Percentiles rank a stretch among this genome's conserved stretches.
phyloP scores from a whole-genome alignment of 2,329 filamentous ascomycete genomes.

The Cytospora mali region DNA sequence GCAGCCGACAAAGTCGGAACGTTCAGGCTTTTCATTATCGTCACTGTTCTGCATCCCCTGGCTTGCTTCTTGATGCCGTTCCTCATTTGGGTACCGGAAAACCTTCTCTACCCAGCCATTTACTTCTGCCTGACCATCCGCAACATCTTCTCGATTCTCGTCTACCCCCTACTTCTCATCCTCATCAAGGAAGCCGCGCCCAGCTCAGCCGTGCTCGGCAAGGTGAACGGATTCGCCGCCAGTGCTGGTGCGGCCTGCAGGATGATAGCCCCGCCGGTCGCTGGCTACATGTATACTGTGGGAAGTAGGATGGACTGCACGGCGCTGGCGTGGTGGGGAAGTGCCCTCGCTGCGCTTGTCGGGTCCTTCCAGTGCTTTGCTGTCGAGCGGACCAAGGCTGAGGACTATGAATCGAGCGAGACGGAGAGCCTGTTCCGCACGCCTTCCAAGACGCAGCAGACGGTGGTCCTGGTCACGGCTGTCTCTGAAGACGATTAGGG shows the following conservation, averaged over 20 bases:
- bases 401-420: slow-evolving; percentile 19
- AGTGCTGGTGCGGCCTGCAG: slow-evolving; percentile 67
- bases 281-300: slow-evolving; percentile 64
- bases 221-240: slow-evolving; percentile 67
- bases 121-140: slow-evolving; percentile 60
- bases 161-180: slow-evolving; percentile 69
- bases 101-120: slow-evolving; percentile 57
- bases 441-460: slow-evolving; percentile 15
- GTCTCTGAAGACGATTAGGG: slow-evolving; percentile 15
- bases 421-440: slow-evolving; percentile 18
- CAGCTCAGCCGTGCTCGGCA: slow-evolving; percentile 57
- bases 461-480: slow-evolving; percentile 11
- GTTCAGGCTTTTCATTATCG: slow-evolving; percentile 59
- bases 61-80: slow-evolving; percentile 62
- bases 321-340: slow-evolving; percentile 66
- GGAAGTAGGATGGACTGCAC: slow-evolving; percentile 62
- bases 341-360: slow-evolving; percentile 56
- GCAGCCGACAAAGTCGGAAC: slow-evolving; percentile 62
- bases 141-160: slow-evolving; percentile 63
- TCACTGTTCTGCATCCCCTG: slow-evolving; percentile 63
- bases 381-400: slow-evolving; percentile 42
- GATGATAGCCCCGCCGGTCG: slow-evolving; percentile 67
- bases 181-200: slow-evolving; percentile 69
- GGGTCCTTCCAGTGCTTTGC: slow-evolving; percentile 64
- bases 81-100: slow-evolving; percentile 57